Percentiles rank a stretch among this genome's conserved stretches.
These are phyloP conservation scores for Crucibulum laeve DNA, from an alignment of 768 basidiomycete species.

Conservation along the genomic window DNA sequence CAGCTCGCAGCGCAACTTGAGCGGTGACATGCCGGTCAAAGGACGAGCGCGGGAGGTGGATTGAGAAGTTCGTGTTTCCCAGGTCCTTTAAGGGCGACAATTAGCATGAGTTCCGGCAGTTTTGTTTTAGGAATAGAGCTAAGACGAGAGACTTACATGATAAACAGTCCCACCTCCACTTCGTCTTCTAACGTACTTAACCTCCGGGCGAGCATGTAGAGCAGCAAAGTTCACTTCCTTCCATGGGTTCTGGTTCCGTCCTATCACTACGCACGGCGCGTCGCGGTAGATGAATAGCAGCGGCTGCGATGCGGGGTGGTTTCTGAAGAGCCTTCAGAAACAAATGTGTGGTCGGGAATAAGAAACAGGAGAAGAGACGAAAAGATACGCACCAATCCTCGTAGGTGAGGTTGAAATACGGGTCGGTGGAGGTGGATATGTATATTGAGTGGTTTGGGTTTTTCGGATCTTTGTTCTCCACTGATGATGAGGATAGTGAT, in stretches of 20 bases:
- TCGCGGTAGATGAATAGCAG: constrained; percentile 88
- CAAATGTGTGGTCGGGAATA: not conserved
- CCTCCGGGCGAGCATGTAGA: constrained; percentile 38
- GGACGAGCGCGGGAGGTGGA: constrained; percentile 76
- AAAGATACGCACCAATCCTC: constrained; percentile 78
- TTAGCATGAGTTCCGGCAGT: not conserved
- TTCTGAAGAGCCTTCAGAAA: constrained; percentile 53
- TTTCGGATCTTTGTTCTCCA: too few species aligned
- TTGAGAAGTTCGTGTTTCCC: constrained; percentile 96
- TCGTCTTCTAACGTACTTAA: constrained; percentile 79
- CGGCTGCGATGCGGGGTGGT: constrained; percentile 60
- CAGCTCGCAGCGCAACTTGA: constrained; percentile 70
- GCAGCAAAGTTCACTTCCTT: constrained; percentile 83
- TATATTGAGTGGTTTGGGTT: constrained; percentile 55
- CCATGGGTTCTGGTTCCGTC: constrained; percentile 98
- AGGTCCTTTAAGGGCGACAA: constrained; percentile 58
- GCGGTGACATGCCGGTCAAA: constrained; percentile 83
- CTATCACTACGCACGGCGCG: constrained; percentile 85
- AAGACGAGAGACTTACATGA: constrained; percentile 66
- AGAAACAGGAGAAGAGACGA: not conserved
- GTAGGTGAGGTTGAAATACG: constrained; percentile 85
- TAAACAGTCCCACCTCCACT: constrained; percentile 97
- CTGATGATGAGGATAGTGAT: too few species aligned
- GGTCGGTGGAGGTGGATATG: constrained; percentile 73
- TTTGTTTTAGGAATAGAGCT: not conserved